Base-by-base conservation (phyloP, 176 grass and related monocot genomes). In the Oropetium thomaeum region DNA sequence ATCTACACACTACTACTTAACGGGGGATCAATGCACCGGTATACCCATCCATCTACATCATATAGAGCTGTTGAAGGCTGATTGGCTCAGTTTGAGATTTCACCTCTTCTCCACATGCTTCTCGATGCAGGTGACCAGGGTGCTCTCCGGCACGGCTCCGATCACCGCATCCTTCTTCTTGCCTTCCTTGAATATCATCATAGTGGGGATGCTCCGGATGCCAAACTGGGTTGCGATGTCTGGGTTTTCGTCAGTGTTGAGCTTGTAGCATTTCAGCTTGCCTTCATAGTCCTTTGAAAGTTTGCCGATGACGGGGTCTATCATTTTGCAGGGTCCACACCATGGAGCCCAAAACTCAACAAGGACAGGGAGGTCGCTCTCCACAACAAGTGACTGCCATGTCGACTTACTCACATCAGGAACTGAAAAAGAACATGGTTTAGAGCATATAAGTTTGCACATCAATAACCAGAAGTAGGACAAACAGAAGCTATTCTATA, bases 271-370 rank as follows among this genome's bases (percentile, higher is more conserved):
- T 52, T 88, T 87, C 74, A 95, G 74, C 89, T 84, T 95, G 28
- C 96, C 96, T 49, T 84, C 86, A 23, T 99, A 99, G 39, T 86
- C 86, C 71, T 92, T 90, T 1, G 96, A 93, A 13, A 99, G 84
- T 40, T 95, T 91, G 51, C 71, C 82, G 2, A 99, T 49, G 23
- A 95, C 71, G 7, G 96, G 96, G 13, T 91, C 89, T 16, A 99
- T 90, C 89, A 92, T 90, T 67, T 90, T 77, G 79, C 96, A 95
- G 0, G 96, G 96, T 45, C 91, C 96, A 33, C 96, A 98, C 96
- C 96, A 98, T 10, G 91, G 42, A 15, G 96, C 91, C 96, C 96
- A 95, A 64, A 94, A 95, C 44, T 92, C 69, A 31, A 99, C 89
- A 29, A 99, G 75, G 62, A 92, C 89, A 28, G 96, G 89, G 44